Evolutionary conservation across 2,329 filamentous ascomycete genomes (phyloP).

Genomic region (Coniochaeta sp.): DNA sequence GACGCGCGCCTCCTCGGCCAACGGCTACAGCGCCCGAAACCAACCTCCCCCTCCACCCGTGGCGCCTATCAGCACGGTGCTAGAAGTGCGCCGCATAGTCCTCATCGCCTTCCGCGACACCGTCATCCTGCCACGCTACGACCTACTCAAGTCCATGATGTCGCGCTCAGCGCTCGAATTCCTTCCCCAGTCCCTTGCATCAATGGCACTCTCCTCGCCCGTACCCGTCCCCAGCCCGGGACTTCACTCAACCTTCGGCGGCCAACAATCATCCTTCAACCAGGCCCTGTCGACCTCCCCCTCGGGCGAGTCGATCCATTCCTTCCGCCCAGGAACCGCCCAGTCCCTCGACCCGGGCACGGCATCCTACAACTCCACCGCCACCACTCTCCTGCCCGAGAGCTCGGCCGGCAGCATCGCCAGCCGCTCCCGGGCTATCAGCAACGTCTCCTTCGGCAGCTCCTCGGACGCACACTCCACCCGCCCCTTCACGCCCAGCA

Average conservation of each 20-base stretch:
- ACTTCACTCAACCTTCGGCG: slow-evolving; percentile 5
- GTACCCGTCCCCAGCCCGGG: slow-evolving; percentile 34
- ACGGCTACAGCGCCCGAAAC: slow-evolving; percentile 16
- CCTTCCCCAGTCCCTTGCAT: slow-evolving; percentile 44
- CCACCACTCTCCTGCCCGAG: slow-evolving; percentile 70
- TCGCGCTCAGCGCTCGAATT: slow-evolving; percentile 83
- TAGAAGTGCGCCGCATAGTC: slow-evolving; percentile 85
- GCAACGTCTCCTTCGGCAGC: slow-evolving; percentile 61
- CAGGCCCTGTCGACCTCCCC: slow-evolving; percentile 40
- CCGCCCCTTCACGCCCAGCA: slow-evolving; percentile 43
- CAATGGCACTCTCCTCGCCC: slow-evolving; percentile 45
- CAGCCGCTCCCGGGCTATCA: slow-evolving; percentile 70
- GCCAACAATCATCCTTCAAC: slow-evolving; percentile 20
- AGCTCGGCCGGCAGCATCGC: slow-evolving; percentile 40
- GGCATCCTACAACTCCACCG: slow-evolving; percentile 73
- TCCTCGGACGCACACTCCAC: slow-evolving; percentile 11
- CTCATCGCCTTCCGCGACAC: slow-evolving; percentile 82
- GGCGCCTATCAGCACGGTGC: slow-evolving; percentile 43
- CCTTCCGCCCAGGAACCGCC: slow-evolving; percentile 62
- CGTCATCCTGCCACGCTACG: slow-evolving; percentile 82
- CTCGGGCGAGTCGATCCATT: slow-evolving; percentile 31
- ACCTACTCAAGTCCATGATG: slow-evolving; percentile 82
- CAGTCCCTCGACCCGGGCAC: slow-evolving; percentile 66
- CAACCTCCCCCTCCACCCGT: slow-evolving; percentile 21
- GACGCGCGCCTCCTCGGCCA: slow-evolving; percentile 21